Evolutionary conservation across 179 eudicot genomes (phyloP), one percentile per base, ranked within the genome.

Genomic region (Silene vulgaris): DNA sequence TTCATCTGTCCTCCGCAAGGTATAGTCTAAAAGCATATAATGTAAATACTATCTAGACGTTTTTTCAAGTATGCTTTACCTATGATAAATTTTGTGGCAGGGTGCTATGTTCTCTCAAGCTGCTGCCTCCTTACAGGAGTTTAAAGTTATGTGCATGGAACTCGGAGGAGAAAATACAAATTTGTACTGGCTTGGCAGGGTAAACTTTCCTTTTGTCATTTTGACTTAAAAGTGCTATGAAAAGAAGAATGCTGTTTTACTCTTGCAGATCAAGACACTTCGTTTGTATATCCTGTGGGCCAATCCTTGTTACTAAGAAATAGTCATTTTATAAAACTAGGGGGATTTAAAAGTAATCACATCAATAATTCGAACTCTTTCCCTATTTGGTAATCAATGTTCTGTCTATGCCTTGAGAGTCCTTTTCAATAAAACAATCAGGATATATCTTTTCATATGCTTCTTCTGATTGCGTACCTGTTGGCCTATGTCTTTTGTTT

Each of bases 61-160:
- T 8, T 68, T 80, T 81, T 19, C 30, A 45, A 19, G 48, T 56
- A 52, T 70, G 29, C 28, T 60, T 52, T n/a, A 57, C 20, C 3
- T 45, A 75, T 69, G 21, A 76, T 29, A 17, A 56, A 52, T 79
- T 29, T 71, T 2, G 76, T 80, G 77, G 30, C 81, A 95, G 99
- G 99, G 96, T 61, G 85, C 89, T 63, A 86, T 91, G 85, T 86
- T 90, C 84, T 90, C 99, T 74, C 97, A 95, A 85, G 99, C 99
- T 75, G 95, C 96, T 79, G 89, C 96, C 72, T 88, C 90, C 72
- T 83, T 92, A 83, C 97, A 95, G 65, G 96, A 95, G 79, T 90
- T 92, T 69, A 90, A 92, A 76, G 77, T 81, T 77, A 83, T 85
- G 77, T 88, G 92, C 79, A 73, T 82, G 62, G 89, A 82, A 63